Evolutionary conservation across 108 stramenopile genomes (phyloP).

Genomic region (Nannochloropsis gaditana): DNA sequence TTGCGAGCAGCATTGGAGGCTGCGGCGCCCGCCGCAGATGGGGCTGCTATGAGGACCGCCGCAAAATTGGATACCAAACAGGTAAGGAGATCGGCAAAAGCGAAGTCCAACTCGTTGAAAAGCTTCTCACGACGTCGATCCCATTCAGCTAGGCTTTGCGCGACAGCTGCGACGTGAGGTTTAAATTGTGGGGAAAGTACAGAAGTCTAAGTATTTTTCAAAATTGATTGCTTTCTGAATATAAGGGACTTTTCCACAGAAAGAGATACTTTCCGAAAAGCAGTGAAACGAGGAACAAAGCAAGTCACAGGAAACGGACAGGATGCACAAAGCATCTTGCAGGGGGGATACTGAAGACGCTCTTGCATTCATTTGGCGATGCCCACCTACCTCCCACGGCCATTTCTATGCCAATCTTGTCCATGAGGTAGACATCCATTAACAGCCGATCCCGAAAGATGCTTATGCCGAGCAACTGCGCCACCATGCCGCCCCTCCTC

Average conservation of each 20-base stretch:
- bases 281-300: no score
- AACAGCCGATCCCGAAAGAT: conserved; percentile 15
- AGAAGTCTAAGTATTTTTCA: no score
- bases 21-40: not conserved
- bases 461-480: not conserved
- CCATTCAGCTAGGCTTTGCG: not conserved
- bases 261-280: no score
- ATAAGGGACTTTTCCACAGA: no score
- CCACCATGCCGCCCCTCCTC: not conserved
- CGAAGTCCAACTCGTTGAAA: not conserved
- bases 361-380: no score
- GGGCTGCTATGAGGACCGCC: not conserved
- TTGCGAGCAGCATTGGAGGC: not conserved
- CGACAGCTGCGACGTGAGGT: not conserved
- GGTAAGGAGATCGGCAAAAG: not conserved
- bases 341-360: no score
- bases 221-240: no score
- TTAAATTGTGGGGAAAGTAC: no score
- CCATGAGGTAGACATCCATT: not conserved
- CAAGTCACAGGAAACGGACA: no score
- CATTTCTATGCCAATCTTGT: not conserved
- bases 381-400: not conserved
- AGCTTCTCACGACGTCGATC: not conserved
- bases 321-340: no score
- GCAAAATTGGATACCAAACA: not conserved